Evolutionary conservation across 495 filamentous ascomycete species (phyloP), one percentile per base, ranked within the genome.

Genomic region (Margaritispora aquatica): DNA sequence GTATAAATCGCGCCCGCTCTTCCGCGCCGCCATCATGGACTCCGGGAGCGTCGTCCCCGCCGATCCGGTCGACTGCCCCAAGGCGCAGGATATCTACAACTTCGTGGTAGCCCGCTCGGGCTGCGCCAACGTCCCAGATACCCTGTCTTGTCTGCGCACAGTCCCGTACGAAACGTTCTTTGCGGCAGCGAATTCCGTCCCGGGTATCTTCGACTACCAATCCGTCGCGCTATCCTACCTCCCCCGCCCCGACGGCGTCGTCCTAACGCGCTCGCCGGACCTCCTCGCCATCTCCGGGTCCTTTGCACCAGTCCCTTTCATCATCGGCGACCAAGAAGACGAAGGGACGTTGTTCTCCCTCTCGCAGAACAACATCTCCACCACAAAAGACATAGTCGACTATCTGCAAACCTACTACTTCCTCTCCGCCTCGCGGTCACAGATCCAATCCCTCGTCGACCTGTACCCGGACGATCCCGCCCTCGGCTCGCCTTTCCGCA

Each of bases 1-100:
- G 0, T 88, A 89, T 71, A 88, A 88, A 11, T 85, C 81, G 27
- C 80, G 85, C 58, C 77, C 80, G 1, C 75, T 90, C 0, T 90
- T 91, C 78, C 80, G 81, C 36, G 85, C 71, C 13, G 88, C 72
- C 23, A 57, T 66, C 19, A 66, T 90, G 86, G 76, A 89, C 70
- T 88, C 83, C 1, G 88, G 88, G 8, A 79, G 74, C 60, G 71
- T 87, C 2, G 69, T 81, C 0, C 87, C 87, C 1, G 80, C 87
- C 0, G 77, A 87, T 26, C 73, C 76, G 0, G 80, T 90, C 8
- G 85, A 89, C 60, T 75, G 81, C 38, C 67, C 69, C 55, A 85
- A 86, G 69, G 80, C 75, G 9, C 85, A 90, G 56, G 73, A 62
- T 1, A 67, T 89, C 2, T 90, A 87, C 63, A 75, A 90, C 63